These are phyloP conservation scores for Neurospora sublineolata DNA, from an alignment of 495 filamentous ascomycete genomes.

Conservation along the genomic window DNA sequence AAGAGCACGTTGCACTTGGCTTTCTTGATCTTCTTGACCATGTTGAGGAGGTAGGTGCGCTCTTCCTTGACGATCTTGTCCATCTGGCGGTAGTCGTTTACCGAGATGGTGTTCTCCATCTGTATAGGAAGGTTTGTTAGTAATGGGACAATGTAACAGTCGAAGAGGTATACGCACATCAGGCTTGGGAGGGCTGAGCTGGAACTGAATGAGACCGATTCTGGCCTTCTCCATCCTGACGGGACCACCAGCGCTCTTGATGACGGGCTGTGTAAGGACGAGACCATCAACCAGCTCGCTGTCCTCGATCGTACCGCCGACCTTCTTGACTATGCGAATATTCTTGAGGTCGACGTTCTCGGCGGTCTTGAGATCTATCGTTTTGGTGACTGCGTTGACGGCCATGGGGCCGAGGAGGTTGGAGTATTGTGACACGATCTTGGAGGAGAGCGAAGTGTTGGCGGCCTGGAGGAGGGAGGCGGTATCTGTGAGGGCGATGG, in stretches of 20 bases:
- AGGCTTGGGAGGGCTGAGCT: conserved; percentile 93
- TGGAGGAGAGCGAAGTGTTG: conserved; percentile 93
- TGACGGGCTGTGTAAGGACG: conserved; percentile 81
- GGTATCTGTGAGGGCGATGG: conserved; percentile 80
- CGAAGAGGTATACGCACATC: conserved; percentile 49
- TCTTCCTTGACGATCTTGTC: conserved; percentile 99
- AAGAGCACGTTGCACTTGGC: conserved; percentile 97
- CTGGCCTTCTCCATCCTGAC: conserved; percentile 90
- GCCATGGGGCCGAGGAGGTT: conserved; percentile 89
- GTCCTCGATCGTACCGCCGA: conserved; percentile 95
- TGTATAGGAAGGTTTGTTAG: conserved; percentile 33
- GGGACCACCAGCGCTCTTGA: conserved; percentile 89
- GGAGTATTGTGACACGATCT: conserved; percentile 95
- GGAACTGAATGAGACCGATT: conserved; percentile 97
- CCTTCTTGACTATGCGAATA: conserved; percentile 94
- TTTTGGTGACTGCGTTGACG: conserved; percentile 88
- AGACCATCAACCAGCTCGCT: conserved; percentile 94
- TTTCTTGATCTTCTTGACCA: conserved; percentile 99
- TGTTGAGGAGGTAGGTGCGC: conserved; percentile 91
- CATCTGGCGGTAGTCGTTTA: conserved; percentile 99
- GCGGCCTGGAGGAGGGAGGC: conserved; percentile 87
- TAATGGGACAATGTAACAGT: neutral
- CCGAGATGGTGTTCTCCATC: conserved; percentile 99
- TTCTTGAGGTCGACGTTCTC: conserved; percentile 95
- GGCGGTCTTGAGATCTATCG: conserved; percentile 87